Percentiles rank a stretch among this genome's conserved stretches.
phyloP scores from a whole-genome alignment of 148 eudicot genomes.

The Hydrangea macrophylla region DNA sequence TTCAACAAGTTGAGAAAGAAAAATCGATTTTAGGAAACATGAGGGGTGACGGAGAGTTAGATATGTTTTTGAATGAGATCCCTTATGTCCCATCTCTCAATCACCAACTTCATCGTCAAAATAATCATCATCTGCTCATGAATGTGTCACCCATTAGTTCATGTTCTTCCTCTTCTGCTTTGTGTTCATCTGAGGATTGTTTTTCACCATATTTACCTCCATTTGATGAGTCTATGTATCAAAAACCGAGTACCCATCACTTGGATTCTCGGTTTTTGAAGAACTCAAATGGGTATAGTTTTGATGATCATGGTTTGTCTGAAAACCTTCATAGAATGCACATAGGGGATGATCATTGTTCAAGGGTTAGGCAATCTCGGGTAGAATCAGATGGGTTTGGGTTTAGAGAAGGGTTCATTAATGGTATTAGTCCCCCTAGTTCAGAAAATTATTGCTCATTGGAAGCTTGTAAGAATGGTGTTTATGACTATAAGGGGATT shows the following conservation, averaged over 20 bases:
- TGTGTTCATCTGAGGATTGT: slow-evolving; percentile 22
- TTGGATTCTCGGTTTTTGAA: slow-evolving; percentile 20
- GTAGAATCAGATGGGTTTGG: slow-evolving; percentile 28
- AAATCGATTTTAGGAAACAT: slow-evolving; percentile 21
- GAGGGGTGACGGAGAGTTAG: slow-evolving; percentile 31
- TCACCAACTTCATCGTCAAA: slow-evolving; percentile 12
- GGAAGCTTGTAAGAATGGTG: slow-evolving; percentile 25
- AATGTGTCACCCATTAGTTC: slow-evolving; percentile 12
- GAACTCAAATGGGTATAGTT: slow-evolving; percentile 20
- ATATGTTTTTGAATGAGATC: slow-evolving; percentile 30
- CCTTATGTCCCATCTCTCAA: slow-evolving; percentile 22
- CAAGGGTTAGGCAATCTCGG: slow-evolving; percentile 21
- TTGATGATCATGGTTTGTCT: slow-evolving; percentile 39
- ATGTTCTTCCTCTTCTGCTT: slow-evolving; percentile 20
- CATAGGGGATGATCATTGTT: slow-evolving; percentile 30
- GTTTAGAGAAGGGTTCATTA: slow-evolving; percentile 14
- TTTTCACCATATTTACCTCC: slow-evolving; percentile 34
- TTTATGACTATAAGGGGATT: slow-evolving; percentile 27
- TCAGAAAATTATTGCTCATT: slow-evolving; percentile 21
- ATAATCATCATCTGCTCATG: slow-evolving; percentile 15
- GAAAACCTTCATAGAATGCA: slow-evolving; percentile 31
- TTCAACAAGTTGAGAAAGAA: slow-evolving; percentile 2
- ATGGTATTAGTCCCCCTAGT: slow-evolving; percentile 14
- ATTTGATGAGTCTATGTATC: slow-evolving; percentile 24
- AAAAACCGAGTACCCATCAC: slow-evolving; percentile 25